Evolutionary conservation across 192 early-diverging fungal genomes (phyloP).

Genomic region (Dissophora globulifera): DNA sequence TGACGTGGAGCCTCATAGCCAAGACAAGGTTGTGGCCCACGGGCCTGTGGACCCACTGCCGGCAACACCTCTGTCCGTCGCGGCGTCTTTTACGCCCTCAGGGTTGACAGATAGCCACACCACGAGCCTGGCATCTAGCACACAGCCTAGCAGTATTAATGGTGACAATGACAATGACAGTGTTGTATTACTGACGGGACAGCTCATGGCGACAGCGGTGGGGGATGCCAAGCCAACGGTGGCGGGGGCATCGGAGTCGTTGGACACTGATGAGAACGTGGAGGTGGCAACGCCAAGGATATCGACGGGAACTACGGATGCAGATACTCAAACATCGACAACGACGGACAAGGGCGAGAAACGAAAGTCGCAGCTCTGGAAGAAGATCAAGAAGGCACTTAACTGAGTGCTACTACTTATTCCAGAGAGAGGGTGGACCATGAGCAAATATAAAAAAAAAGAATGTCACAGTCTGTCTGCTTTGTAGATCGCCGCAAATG

Average conservation of each 20-base stretch:
- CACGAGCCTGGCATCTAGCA: not conserved
- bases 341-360: slow-evolving; percentile 27
- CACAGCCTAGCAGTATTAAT: not conserved
- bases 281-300: too few species aligned
- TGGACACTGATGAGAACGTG: too few species aligned
- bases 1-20: not conserved
- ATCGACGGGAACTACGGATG: too few species aligned
- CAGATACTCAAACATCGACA: too few species aligned
- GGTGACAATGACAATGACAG: too few species aligned
- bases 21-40: not conserved
- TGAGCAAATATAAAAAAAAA: not conserved
- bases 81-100: too few species aligned
- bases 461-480: not conserved
- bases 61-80: too few species aligned
- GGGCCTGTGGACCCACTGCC: not conserved
- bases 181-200: too few species aligned
- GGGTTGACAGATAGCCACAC: not conserved
- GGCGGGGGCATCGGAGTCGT: too few species aligned
- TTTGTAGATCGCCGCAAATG: too few species aligned
- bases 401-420: too few species aligned
- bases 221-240: slow-evolving; percentile 24
- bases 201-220: not conserved
- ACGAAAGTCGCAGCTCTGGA: slow-evolving; percentile 43
- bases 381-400: slow-evolving; percentile 46
- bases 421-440: too few species aligned